Conservation (phyloP, 805 yeast genomes). For the Diddensiella caesifluorescens region DNA sequence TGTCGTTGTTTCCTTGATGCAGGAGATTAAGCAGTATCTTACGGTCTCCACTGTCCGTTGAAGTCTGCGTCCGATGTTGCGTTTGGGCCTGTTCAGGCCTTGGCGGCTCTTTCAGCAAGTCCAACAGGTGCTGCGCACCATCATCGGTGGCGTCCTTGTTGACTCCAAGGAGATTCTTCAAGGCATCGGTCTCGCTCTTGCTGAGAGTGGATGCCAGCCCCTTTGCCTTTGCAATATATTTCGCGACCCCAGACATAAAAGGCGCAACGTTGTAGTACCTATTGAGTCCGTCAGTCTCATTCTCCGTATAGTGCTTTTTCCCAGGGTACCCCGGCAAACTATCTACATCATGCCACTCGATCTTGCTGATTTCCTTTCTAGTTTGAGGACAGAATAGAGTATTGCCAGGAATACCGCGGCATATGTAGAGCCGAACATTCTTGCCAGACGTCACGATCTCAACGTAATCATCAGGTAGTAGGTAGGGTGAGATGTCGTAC, state of each 20-base stretch:
- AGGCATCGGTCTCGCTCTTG: conserved; percentile 27
- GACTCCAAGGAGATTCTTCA: conserved; percentile 30
- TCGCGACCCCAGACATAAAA: conserved; percentile 32
- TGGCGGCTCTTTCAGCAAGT: conserved; percentile 10
- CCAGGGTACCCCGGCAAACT: conserved; percentile 31
- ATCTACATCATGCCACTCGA: conserved; percentile 56
- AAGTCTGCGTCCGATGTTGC: neutral
- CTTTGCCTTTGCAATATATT: conserved; percentile 28
- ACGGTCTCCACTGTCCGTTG: conserved; percentile 17
- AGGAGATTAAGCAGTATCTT: conserved; percentile 25
- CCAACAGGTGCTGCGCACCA: conserved; percentile 20
- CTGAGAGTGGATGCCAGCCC: conserved; percentile 28
- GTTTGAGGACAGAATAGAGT: conserved; percentile 73
- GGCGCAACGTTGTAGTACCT: conserved; percentile 35
- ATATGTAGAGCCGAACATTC: conserved; percentile 75
- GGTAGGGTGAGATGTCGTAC: conserved; percentile 64
- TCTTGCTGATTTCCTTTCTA: conserved; percentile 74
- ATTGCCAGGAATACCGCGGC: conserved; percentile 72
- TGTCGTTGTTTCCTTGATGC: conserved; percentile 18
- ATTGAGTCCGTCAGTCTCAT: conserved; percentile 5
- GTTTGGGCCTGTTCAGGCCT: conserved; percentile 3
- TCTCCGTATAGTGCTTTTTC: conserved; percentile 5
- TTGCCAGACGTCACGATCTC: conserved; percentile 81
- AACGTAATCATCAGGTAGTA: conserved; percentile 65
- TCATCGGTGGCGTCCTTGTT: conserved; percentile 15